Conservation (phyloP, 148 eudicot genomes). For the Spergularia marina region DNA sequence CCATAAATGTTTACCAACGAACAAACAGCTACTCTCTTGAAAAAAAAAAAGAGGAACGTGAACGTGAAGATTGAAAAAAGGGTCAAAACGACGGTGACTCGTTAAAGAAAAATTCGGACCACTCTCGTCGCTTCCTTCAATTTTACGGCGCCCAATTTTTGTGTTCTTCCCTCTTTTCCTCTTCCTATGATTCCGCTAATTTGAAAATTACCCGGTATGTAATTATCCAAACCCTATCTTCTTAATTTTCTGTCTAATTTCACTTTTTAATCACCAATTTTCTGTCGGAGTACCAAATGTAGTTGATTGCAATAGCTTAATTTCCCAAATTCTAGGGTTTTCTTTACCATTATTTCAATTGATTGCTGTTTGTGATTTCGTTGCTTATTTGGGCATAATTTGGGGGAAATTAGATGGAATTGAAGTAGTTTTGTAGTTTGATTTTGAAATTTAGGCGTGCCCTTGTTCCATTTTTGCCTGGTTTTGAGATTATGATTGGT, state of each 20-base stretch:
- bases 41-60: too few species aligned
- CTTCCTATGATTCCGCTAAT: neutral
- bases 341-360: neutral
- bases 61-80: too few species aligned
- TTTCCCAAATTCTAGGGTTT: conserved; percentile 15
- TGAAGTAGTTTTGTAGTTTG: neutral
- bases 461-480: neutral
- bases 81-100: neutral
- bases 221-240: conserved; percentile 25
- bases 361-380: too few species aligned
- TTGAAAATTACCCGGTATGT: conserved; percentile 16
- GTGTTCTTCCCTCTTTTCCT: neutral
- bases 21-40: too few species aligned
- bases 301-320: conserved; percentile 8
- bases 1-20: too few species aligned
- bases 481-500: neutral
- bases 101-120: neutral
- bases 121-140: conserved; percentile 3
- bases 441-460: neutral
- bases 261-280: neutral
- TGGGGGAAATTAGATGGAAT: neutral
- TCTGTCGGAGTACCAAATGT: neutral
- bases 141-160: conserved; percentile 8
- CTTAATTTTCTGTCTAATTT: conserved; percentile 4
- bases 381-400: conserved; percentile 5